Percentiles rank a stretch among this genome's conserved stretches.
Conservation (phyloP, 495 filamentous ascomycete genomes). For the Amphirosellinia nigrospora region DNA sequence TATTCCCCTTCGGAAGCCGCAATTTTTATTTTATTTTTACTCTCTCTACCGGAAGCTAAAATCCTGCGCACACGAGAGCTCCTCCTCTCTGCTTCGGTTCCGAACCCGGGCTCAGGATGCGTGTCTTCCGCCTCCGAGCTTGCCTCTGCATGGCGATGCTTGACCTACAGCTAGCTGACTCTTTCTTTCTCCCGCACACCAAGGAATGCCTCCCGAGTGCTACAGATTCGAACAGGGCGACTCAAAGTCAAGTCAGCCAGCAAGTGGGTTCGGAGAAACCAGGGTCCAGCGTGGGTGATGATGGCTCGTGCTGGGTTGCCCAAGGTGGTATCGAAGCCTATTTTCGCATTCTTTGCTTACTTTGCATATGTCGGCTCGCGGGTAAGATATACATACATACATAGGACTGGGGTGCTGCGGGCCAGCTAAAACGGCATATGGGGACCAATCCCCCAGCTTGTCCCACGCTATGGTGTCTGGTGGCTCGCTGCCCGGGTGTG, state of each 20-base stretch:
- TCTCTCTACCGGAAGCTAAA: not conserved
- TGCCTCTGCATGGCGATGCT: not conserved
- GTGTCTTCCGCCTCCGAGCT: not conserved
- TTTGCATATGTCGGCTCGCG: conserved; percentile 28
- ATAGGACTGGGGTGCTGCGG: conserved; percentile 22
- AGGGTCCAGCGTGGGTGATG: conserved; percentile 9
- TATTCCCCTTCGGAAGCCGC: conserved; percentile 4
- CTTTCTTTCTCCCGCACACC: conserved; percentile 6
- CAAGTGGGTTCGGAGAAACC: conserved; percentile 12
- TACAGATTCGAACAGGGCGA: not conserved
- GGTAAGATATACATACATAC: conserved; percentile 24
- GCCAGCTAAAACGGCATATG: conserved; percentile 21
- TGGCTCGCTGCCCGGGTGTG: conserved; percentile 25
- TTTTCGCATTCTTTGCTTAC: conserved; percentile 28
- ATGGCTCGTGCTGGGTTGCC: conserved; percentile 20
- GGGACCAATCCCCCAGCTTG: conserved; percentile 19
- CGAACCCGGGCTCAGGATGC: not conserved
- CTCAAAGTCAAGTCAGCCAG: conserved; percentile 21
- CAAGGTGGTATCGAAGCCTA: conserved; percentile 24
- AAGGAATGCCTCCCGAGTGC: conserved; percentile 13
- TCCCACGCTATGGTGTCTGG: conserved; percentile 12
- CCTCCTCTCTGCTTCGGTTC: not conserved
- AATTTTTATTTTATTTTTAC: not conserved
- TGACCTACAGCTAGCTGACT: conserved; percentile 6
- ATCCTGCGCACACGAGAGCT: not conserved